Conservation (phyloP, 768 basidiomycete species). For the Russula compacta region DNA sequence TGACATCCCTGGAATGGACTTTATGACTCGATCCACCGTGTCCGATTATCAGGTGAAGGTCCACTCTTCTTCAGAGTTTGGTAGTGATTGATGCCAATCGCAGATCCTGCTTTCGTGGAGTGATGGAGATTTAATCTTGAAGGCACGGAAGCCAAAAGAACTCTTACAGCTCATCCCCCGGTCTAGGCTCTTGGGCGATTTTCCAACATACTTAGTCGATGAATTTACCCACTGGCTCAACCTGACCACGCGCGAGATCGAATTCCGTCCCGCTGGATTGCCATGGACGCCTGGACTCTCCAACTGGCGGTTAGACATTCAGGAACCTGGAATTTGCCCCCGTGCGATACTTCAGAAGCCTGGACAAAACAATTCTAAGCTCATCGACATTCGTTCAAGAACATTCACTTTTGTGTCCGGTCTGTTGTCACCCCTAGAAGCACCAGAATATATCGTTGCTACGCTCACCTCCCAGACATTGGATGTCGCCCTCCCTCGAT, state of each 20-base stretch:
- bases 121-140: neutral
- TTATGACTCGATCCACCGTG: neutral
- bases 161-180: conserved; percentile 28
- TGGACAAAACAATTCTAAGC: neutral
- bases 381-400: conserved; percentile 2
- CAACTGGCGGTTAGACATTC: conserved; percentile 24
- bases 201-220: conserved; percentile 26
- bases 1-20: conserved; percentile 1
- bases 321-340: too few relatives aligned
- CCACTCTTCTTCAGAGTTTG: neutral
- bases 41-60: conserved; percentile 1
- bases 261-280: conserved; percentile 27
- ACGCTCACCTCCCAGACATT: neutral
- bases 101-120: neutral
- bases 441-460: neutral
- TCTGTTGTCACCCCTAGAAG: neutral
- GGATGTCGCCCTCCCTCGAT: conserved; percentile 32
- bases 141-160: neutral
- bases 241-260: conserved; percentile 20
- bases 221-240: conserved; percentile 31
- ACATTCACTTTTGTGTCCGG: neutral
- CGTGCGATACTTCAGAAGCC: neutral
- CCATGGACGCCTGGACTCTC: conserved; percentile 25
- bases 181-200: conserved; percentile 23
- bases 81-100: neutral